Evolutionary conservation across 2,329 filamentous ascomycete genomes (phyloP), one percentile per base, ranked within the genome.

Genomic region (Conoideocrella luteorostrata): DNA sequence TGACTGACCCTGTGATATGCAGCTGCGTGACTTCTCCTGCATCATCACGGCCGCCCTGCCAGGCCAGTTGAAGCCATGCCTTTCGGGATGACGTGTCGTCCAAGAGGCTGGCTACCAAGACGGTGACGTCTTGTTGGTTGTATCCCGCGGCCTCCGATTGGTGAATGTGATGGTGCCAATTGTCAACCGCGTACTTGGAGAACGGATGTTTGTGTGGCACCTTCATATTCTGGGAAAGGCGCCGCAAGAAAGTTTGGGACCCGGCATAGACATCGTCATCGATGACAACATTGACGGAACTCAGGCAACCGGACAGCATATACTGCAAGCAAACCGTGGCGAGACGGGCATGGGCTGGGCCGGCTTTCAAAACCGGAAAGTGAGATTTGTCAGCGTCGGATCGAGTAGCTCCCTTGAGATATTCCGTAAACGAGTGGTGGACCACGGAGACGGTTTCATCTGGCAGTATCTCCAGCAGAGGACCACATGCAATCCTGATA

Each of bases 341-440:
- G 6, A 33, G 30, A 7, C n/a, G 7, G 7, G 7, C 7, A 33
- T 33, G 30, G n/a, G 30, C 18, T 15, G 7, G 7, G 7, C 7
- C 30, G 6, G n/a, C 3, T 17, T 33, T 6, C 7, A 33, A 17
- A 33, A 33, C n/a, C 7, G 30, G 30, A 36, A 52, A 60, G 3
- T 43, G 46, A 3, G 10, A 13, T 4, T 26, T 32, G n/a, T 43
- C 40, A 2, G 32, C 36, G 0, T 29, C 24, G n/a, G n/a, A n/a
- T 17, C 54, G 45, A 2, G 51, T 57, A 2, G 36, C 39, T 4
- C 55, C 56, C 28, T 53, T 51, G 10, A 72, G 59, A 49, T 65
- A 73, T 45, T 74, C 70, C 0, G 69, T 72, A n/a, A 74, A 63
- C 1, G 68, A 72, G 43, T 73, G 70, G 44, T 74, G 70, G 5